Evolutionary conservation across 2,329 filamentous ascomycete genomes (phyloP).

Genomic region (Calonectria pteridis): DNA sequence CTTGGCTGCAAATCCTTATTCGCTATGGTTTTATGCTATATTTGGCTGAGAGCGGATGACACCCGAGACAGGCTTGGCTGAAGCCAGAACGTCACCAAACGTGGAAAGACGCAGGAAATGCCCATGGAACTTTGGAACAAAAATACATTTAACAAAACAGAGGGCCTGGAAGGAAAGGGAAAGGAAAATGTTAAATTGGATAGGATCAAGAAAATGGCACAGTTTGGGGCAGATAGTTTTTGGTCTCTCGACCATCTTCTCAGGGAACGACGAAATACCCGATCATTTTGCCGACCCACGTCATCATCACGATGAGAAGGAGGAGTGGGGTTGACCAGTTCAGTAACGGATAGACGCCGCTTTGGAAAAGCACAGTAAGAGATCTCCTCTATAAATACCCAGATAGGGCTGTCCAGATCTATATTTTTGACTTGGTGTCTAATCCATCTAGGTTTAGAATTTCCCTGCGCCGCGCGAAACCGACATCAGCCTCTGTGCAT

Average conservation of each 20-base stretch:
- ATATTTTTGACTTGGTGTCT: slow-evolving; percentile 36
- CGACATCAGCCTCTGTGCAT: slow-evolving; percentile 40
- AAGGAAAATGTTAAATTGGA: not conserved
- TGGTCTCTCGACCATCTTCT: not conserved
- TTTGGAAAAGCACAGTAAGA: not conserved
- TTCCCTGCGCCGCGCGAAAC: slow-evolving; percentile 45
- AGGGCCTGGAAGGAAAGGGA: not conserved
- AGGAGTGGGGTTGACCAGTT: not conserved
- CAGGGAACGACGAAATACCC: not conserved
- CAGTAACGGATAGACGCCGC: not conserved
- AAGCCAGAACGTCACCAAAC: not conserved
- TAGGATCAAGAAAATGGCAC: not conserved
- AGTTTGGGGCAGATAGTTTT: not conserved
- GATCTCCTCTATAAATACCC: slow-evolving; percentile 2
- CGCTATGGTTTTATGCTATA: not conserved
- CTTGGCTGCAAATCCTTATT: not conserved
- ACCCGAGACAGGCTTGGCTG: not conserved
- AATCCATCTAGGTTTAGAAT: slow-evolving; percentile 41
- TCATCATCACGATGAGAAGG: not conserved
- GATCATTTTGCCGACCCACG: not conserved
- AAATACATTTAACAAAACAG: no score
- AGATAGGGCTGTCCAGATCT: slow-evolving; percentile 24
- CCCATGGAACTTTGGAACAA: no score
- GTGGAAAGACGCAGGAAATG: not conserved
- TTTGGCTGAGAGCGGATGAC: slow-evolving; percentile 11